Conservation (phyloP, 768 basidiomycete species). For the Kwoniella europaea region DNA sequence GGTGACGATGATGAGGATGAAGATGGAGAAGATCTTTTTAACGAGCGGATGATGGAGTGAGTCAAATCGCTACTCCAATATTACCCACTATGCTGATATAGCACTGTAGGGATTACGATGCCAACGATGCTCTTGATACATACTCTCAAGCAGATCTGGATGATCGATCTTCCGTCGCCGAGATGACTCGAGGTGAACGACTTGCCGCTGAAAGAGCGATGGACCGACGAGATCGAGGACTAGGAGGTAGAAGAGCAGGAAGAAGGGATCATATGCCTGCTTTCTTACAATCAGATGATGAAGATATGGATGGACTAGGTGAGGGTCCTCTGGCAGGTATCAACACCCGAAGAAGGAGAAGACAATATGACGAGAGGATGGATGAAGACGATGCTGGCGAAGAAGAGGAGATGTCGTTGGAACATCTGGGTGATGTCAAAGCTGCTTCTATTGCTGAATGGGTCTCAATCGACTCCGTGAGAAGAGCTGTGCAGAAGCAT, state of each 20-base stretch:
- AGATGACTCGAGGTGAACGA: conserved; percentile 52
- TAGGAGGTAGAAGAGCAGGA: conserved; percentile 74
- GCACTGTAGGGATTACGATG: conserved; percentile 72
- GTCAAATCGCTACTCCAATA: conserved; percentile 59
- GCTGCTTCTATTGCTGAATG: conserved; percentile 96
- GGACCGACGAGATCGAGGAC: conserved; percentile 84
- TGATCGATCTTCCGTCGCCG: conserved; percentile 63
- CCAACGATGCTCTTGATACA: conserved; percentile 77
- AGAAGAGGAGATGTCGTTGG: conserved; percentile 77
- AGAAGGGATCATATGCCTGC: conserved; percentile 80
- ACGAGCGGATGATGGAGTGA: conserved; percentile 70
- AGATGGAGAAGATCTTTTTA: conserved; percentile 94
- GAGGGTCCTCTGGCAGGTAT: conserved; percentile 69
- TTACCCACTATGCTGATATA: neutral
- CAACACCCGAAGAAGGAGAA: conserved; percentile 80
- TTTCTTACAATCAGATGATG: conserved; percentile 81
- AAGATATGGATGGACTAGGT: conserved; percentile 70
- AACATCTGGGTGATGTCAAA: conserved; percentile 96
- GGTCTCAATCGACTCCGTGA: conserved; percentile 91
- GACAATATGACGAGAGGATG: conserved; percentile 90
- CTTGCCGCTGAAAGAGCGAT: conserved; percentile 84
- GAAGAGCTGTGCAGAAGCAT: conserved; percentile 84
- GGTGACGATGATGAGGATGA: conserved; percentile 76
- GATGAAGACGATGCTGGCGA: conserved; percentile 89
- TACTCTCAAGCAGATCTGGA: conserved; percentile 88